A percentile compares a stretch with the other conserved stretches of the same genome.
Conservation (phyloP, 176 grass and related monocot genomes). For the Poa pratensis region DNA sequence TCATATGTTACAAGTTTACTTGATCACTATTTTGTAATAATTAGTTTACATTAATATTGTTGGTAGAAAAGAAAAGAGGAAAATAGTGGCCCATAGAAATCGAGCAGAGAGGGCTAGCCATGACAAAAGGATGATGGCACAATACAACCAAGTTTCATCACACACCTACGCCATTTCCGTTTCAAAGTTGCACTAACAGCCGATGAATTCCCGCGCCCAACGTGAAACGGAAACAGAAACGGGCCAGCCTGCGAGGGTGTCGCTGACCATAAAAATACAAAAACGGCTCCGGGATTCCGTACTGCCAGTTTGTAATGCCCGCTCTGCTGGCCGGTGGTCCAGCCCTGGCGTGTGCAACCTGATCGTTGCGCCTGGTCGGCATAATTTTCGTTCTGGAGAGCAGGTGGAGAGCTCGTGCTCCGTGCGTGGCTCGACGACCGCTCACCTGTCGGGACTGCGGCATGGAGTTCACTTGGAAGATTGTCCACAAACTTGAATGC, state of each 20-base stretch:
- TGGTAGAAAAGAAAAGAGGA: background rate
- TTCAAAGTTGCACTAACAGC: background rate
- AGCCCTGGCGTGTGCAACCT: too few relatives aligned
- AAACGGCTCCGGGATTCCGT: background rate
- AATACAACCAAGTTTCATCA: background rate
- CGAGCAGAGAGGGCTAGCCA: background rate
- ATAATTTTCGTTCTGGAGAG: too few relatives aligned
- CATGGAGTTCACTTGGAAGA: too few relatives aligned
- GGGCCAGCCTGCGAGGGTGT: background rate
- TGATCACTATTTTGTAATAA: too few relatives aligned
- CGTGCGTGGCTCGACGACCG: too few relatives aligned
- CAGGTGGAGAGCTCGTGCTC: too few relatives aligned
- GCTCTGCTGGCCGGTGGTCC: too few relatives aligned
- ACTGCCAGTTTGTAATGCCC: too few relatives aligned
- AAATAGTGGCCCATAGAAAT: background rate
- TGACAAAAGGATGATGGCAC: background rate
- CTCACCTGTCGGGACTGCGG: too few relatives aligned
- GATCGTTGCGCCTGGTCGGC: too few relatives aligned
- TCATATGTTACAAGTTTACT: too few relatives aligned
- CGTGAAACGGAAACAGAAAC: background rate
- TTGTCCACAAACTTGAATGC: too few relatives aligned
- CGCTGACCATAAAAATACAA: background rate
- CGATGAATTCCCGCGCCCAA: background rate
- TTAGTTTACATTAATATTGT: background rate
- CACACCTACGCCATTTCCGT: background rate